Base-by-base conservation (phyloP, 345 rosid species). In the Citrus australasica region DNA sequence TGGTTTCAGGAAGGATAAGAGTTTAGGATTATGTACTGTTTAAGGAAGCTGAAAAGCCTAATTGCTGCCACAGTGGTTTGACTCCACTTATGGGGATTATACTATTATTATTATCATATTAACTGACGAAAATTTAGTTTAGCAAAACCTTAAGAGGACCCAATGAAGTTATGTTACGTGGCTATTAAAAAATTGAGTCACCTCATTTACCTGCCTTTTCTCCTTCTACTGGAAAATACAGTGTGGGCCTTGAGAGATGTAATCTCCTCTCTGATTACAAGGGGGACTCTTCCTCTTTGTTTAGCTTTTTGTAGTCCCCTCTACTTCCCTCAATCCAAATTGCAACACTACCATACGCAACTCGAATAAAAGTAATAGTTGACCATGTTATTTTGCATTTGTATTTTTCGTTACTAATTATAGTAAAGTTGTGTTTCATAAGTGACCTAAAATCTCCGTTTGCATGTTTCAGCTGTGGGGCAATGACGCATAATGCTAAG, bases 401-500 rank as follows among this genome's bases (percentile, higher is more conserved):
- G 32, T 16, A 27, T 33, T 2, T 42, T 74, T 5, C 7, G 55
- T 19, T 27, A 7, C 28, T 42, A 63, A 24, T 40, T 38, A 21
- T 73, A 13, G 51, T 13, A 46, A 28, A 63, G 38, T 24, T 74
- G 40, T 40, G 42, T 59, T 42, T 67, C 42, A 22, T 16, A n/a
- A 2, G n/a, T 66, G 71, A 76, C 48, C 30, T 51, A 14, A 72
- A 4, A 28, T 13, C 51, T 71, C 30, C 30, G n/a, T 30, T 42
- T 78, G 28, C 68, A 65, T 76, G 63, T 77, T 82, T 40, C 67
- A 93, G 97, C 79, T 95, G 97, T 83, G 97, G 99, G 67, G 98
- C 98, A 21, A 88, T 95, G 90, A 90, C 99, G 2, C 98, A 95
- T 81, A 37, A 75, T 83, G 76, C 79, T 0, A 95, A 91, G 77